Evolutionary conservation across 352 stramenopile genomes (phyloP), one percentile per base, ranked within the genome.

Genomic region (Halophytophthora polymorphica): DNA sequence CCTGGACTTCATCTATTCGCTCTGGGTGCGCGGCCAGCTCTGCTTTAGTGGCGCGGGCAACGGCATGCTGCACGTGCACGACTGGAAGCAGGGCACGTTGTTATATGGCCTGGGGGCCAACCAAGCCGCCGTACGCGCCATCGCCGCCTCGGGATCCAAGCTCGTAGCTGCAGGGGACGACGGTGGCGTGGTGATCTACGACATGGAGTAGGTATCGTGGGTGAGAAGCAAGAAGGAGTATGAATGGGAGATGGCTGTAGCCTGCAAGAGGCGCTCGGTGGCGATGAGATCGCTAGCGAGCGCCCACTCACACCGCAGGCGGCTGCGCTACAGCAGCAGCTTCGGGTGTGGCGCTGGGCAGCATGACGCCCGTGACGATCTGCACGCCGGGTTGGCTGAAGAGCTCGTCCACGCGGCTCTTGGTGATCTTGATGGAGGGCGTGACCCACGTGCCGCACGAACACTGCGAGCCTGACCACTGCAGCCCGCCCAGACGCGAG

Each of bases 1-100:
- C 59, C 64, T 82, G 64, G 86, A 93, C 55, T 96, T 95, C 55
- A 91, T 95, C 55, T 96, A 96, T 68, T 85, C 82, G 25, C 42
- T 96, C 7, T 60, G 86, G 10, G 28, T 93, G 23, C 61, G 71
- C 19, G 66, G 64, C 5, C 66, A 89, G 45, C 53, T 93, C 11
- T 92, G 86, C 49, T 87, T 95, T 15, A 92, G 75, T 39, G 86
- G 86, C 11, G 84, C 75, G 6, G 86, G 86, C 41, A 87, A 92
- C 41, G 86, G 86, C 19, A 92, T 89, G 74, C 72, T 96, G 19
- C 77, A 95, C 22, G 77, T 90, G 13, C 86, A 96, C 55, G 70
- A 94, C 57, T 80, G 83, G 66, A 77, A 72, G 12, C 45, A 55
- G n/a, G 84, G 81, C 8, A 74, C 69, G 34, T 57, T 94, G 10